Percentiles rank a stretch among this genome's conserved stretches.
These are phyloP conservation scores for Pluteus cervinus DNA, from an alignment of 768 basidiomycete species.

Conservation along the genomic window DNA sequence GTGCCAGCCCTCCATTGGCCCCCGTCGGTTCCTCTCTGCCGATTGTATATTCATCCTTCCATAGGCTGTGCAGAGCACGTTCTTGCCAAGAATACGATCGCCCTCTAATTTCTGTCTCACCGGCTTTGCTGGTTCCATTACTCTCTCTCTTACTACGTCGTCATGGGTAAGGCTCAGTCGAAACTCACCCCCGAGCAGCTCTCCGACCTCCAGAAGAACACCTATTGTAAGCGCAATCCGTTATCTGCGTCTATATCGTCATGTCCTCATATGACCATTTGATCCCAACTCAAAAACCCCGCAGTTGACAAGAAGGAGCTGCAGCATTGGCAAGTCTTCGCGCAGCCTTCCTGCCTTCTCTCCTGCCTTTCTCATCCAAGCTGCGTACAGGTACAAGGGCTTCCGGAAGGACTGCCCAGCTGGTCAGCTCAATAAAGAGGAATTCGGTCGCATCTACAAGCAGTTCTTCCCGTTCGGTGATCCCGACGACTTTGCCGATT, in stretches of 20 bases:
- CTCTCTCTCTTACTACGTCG: constrained; percentile 21
- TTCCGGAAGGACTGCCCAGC: constrained; percentile 99
- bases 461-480: constrained; percentile 99
- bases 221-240: constrained; percentile 92
- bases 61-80: too few relatives aligned
- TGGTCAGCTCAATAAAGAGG: constrained; percentile 91
- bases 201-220: constrained; percentile 93
- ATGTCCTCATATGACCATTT: constrained; percentile 4
- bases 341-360: constrained; percentile 8
- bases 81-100: constrained; percentile 11
- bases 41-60: too few relatives aligned
- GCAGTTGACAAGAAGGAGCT: constrained; percentile 95
- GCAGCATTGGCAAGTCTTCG: constrained; percentile 72
- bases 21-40: too few relatives aligned
- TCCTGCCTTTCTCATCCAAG: constrained; percentile 10
- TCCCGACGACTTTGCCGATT: constrained; percentile 93
- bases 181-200: constrained; percentile 95
- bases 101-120: too few relatives aligned
- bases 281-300: constrained; percentile 7
- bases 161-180: constrained; percentile 96
- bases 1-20: too few relatives aligned
- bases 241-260: too few relatives aligned
- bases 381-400: constrained; percentile 96
- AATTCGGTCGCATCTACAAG: constrained; percentile 97
- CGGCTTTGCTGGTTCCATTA: constrained; percentile 15